Conservation (phyloP, 2,329 filamentous ascomycete genomes). For the Epichloe gansuensis region DNA sequence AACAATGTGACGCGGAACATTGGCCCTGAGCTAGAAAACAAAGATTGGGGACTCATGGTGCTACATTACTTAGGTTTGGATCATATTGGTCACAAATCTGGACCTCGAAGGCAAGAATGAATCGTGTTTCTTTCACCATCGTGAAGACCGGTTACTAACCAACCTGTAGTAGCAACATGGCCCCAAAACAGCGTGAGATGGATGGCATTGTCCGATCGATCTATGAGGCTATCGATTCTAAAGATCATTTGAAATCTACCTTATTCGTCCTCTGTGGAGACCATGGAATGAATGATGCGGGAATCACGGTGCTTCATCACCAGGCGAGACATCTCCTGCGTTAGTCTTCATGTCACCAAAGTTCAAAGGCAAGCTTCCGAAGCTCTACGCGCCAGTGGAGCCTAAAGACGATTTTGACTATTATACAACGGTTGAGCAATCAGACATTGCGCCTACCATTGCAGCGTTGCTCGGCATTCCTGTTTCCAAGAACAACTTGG, state of each 20-base stretch:
- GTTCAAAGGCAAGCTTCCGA: slow-evolving; percentile 43
- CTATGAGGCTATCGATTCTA: slow-evolving; percentile 60
- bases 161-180: slow-evolving; percentile 63
- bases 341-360: slow-evolving; percentile 85
- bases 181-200: slow-evolving; percentile 90
- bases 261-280: slow-evolving; percentile 83
- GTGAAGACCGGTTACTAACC: neutral
- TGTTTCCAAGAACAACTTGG: slow-evolving; percentile 78
- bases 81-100: slow-evolving; percentile 94
- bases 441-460: slow-evolving; percentile 82
- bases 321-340: slow-evolving; percentile 88
- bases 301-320: slow-evolving; percentile 88
- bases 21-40: slow-evolving; percentile 56
- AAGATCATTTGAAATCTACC: slow-evolving; percentile 62
- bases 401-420: slow-evolving; percentile 65
- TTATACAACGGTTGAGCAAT: slow-evolving; percentile 80
- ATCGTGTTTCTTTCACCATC: neutral
- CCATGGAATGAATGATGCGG: slow-evolving; percentile 98
- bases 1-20: slow-evolving; percentile 93
- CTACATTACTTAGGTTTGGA: slow-evolving; percentile 93
- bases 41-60: slow-evolving; percentile 88
- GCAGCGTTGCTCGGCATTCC: slow-evolving; percentile 80
- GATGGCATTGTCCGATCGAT: slow-evolving; percentile 67
- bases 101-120: slow-evolving; percentile 56
- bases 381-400: slow-evolving; percentile 38